Conservation (phyloP, 768 basidiomycete species). For the Suillus discolor region DNA sequence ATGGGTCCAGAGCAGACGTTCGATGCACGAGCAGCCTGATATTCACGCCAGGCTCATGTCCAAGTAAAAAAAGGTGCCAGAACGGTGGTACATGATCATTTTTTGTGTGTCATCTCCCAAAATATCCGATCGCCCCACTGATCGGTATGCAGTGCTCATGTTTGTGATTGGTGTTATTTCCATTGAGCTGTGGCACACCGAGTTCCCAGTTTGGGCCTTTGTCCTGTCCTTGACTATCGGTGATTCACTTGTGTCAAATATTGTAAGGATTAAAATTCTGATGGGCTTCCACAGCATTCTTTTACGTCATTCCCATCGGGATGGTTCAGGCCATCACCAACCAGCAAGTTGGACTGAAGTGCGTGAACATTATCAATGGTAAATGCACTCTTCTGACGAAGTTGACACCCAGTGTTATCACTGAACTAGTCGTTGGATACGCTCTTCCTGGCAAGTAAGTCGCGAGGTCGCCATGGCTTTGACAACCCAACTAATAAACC, state of each 20-base stretch:
- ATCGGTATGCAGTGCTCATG: conserved; percentile 25
- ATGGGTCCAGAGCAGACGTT: conserved; percentile 66
- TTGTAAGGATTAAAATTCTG: neutral
- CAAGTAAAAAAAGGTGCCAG: conserved; percentile 47
- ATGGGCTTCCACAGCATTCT: conserved; percentile 19
- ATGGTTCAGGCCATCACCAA: conserved; percentile 63
- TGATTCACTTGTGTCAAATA: neutral
- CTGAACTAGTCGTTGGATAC: conserved; percentile 70
- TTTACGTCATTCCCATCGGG: conserved; percentile 41
- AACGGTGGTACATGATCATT: conserved; percentile 52
- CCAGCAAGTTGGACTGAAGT: conserved; percentile 64
- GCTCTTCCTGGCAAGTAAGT: conserved; percentile 47
- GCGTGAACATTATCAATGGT: conserved; percentile 17
- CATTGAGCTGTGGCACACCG: conserved; percentile 41
- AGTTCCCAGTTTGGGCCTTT: conserved; percentile 43
- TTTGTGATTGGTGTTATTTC: conserved; percentile 37
- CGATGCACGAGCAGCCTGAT: conserved; percentile 79
- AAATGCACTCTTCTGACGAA: neutral
- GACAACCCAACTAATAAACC: neutral
- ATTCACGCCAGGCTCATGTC: conserved; percentile 54
- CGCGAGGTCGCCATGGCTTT: neutral
- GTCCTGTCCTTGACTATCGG: conserved; percentile 27
- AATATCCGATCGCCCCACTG: conserved; percentile 8
- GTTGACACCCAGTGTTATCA: conserved; percentile 47
- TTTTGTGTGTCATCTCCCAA: conserved; percentile 30